These are phyloP conservation scores for Leccinum broughii DNA, from an alignment of 768 basidiomycete genomes.

Conservation along the genomic window DNA sequence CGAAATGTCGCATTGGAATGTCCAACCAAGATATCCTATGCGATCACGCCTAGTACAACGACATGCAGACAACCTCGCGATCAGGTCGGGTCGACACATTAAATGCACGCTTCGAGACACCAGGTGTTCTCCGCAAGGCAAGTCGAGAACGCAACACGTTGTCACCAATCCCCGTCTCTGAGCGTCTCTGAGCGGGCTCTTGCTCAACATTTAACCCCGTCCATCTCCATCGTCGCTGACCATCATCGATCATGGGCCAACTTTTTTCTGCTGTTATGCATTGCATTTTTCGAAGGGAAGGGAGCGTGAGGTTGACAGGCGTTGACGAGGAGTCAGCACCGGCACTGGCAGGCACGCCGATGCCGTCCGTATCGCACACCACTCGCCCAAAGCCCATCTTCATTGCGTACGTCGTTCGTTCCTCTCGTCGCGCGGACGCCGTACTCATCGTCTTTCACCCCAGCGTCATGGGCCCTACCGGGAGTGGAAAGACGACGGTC, in stretches of 20 bases:
- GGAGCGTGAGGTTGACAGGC: constrained; percentile 16
- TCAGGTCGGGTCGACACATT: constrained; percentile 2
- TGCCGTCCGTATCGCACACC: constrained; percentile 1
- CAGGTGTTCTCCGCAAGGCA: constrained; percentile 9
- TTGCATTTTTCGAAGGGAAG: constrained; percentile 12
- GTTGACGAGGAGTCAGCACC: constrained; percentile 20
- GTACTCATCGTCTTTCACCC: constrained; percentile 8
- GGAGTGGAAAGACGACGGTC: constrained; percentile 35
- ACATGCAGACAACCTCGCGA: not conserved
- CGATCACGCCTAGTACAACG: not conserved
- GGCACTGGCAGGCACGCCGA: not conserved
- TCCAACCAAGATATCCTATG: not conserved
- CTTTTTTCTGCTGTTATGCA: constrained; percentile 4
- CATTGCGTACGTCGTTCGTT: constrained; percentile 25
- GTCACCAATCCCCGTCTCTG: constrained; percentile 12
- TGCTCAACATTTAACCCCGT: not conserved
- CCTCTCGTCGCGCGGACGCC: not conserved
- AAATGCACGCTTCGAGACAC: constrained; percentile 2
- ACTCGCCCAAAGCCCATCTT: constrained; percentile 21
- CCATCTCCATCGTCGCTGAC: constrained; percentile 14
- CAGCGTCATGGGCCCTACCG: constrained; percentile 32
- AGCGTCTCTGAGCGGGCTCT: not conserved
- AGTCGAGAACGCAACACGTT: not conserved
- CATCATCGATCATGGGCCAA: constrained; percentile 23
- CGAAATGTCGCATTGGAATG: not conserved